phyloP scores from a whole-genome alignment of 2,329 filamentous ascomycete species.

The Xylaria multiplex region DNA sequence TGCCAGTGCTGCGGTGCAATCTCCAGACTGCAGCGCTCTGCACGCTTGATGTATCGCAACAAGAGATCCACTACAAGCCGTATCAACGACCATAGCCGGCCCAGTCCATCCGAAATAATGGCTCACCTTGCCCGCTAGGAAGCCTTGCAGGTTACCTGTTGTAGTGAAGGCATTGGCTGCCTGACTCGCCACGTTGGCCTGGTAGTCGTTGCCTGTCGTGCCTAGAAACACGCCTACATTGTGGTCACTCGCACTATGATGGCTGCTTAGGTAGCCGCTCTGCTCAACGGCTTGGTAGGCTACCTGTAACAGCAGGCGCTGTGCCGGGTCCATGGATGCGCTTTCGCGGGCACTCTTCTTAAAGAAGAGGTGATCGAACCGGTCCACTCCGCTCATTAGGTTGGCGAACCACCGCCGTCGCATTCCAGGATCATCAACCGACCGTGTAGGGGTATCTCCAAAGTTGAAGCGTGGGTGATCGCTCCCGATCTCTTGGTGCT shows the following conservation, averaged over 20 bases:
- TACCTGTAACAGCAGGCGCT: slow-evolving; percentile 17
- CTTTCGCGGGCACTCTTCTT: slow-evolving; percentile 35
- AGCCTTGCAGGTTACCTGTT: slow-evolving; percentile 36
- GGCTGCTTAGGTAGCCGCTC: slow-evolving; percentile 24
- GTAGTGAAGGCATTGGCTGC: slow-evolving; percentile 51
- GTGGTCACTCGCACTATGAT: background rate
- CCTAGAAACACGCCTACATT: background rate
- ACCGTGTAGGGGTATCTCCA: slow-evolving; percentile 39
- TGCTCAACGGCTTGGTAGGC: slow-evolving; percentile 44
- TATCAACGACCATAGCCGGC: slow-evolving; percentile 42
- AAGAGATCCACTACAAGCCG: slow-evolving; percentile 47
- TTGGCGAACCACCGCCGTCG: slow-evolving; percentile 45
- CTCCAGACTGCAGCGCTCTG: slow-evolving; percentile 41
- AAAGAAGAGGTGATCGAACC: slow-evolving; percentile 45
- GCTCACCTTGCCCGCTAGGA: slow-evolving; percentile 41
- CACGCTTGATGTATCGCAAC: slow-evolving; percentile 51
- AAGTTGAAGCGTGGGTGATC: slow-evolving; percentile 39
- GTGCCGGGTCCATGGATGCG: slow-evolving; percentile 32
- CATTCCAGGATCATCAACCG: slow-evolving; percentile 27
- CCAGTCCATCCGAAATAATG: slow-evolving; percentile 50
- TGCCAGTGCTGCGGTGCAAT: slow-evolving; percentile 47
- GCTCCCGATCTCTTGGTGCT: slow-evolving; percentile 44
- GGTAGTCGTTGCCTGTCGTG: slow-evolving; percentile 50
- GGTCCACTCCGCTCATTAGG: slow-evolving; percentile 42
- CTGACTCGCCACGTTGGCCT: slow-evolving; percentile 53